Conservation (phyloP, 2,329 filamentous ascomycete genomes). For the Colletotrichum sp. region DNA sequence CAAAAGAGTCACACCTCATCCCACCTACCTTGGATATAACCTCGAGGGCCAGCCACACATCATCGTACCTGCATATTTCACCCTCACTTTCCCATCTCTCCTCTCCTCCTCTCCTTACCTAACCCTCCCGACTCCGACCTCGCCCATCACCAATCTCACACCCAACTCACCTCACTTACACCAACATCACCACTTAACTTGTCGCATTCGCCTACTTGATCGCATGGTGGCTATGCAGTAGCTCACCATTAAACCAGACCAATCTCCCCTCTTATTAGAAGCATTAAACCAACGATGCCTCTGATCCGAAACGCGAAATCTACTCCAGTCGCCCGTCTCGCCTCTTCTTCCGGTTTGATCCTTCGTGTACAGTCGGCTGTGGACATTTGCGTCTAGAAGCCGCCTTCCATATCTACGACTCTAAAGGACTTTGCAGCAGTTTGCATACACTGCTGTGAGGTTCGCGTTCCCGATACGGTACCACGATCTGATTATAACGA, state of each 20-base stretch:
- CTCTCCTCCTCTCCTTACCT: neutral
- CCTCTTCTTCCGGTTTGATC: slow-evolving; percentile 65
- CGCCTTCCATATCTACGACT: slow-evolving; percentile 45
- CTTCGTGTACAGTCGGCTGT: slow-evolving; percentile 56
- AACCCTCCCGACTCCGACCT: neutral
- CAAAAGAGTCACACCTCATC: slow-evolving; percentile 23
- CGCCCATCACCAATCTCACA: neutral
- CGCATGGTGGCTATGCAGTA: slow-evolving; percentile 33
- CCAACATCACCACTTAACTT: neutral
- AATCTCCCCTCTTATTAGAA: slow-evolving; percentile 33
- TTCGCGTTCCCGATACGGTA: slow-evolving; percentile 40
- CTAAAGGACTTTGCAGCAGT: slow-evolving; percentile 40
- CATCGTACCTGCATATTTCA: slow-evolving; percentile 3
- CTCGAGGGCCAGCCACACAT: slow-evolving; percentile 19
- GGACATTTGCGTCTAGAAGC: slow-evolving; percentile 48
- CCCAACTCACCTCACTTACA: neutral
- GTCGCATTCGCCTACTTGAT: slow-evolving; percentile 16
- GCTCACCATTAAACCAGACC: slow-evolving; percentile 34
- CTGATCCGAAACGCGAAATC: slow-evolving; percentile 53
- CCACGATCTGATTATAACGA: slow-evolving; percentile 30
- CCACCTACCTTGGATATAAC: slow-evolving; percentile 22
- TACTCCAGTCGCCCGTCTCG: slow-evolving; percentile 68
- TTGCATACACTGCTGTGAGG: slow-evolving; percentile 44
- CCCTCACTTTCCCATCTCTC: slow-evolving; percentile 1
- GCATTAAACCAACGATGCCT: slow-evolving; percentile 58